Percentiles rank a stretch among this genome's conserved stretches.
These are phyloP conservation scores for Myxozyma neotropica DNA, from an alignment of 805 yeast species.

Conservation along the genomic window DNA sequence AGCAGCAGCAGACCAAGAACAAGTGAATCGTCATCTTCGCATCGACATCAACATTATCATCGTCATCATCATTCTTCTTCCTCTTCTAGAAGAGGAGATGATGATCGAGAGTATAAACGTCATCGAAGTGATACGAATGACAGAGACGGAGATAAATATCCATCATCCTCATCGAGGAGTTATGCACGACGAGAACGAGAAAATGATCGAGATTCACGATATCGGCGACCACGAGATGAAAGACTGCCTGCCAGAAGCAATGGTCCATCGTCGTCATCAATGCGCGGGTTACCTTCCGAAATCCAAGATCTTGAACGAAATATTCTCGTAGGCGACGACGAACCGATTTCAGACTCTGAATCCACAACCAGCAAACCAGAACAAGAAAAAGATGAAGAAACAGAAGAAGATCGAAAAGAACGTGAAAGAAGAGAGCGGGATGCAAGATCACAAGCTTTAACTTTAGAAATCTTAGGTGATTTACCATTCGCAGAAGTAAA, in stretches of 20 bases:
- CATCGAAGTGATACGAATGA: not conserved
- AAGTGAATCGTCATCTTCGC: not conserved
- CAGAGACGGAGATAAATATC: not conserved
- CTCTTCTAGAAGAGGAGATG: not conserved
- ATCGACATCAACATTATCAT: not conserved
- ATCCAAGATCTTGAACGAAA: constrained; percentile 12
- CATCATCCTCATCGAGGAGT: not conserved
- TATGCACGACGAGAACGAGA: not conserved
- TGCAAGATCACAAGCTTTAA: constrained; percentile 57
- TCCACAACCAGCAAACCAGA: not conserved
- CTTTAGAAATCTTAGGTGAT: constrained; percentile 67
- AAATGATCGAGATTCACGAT: not conserved
- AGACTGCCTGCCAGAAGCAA: not conserved
- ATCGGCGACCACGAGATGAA: not conserved
- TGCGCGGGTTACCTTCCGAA: not conserved
- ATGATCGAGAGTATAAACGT: not conserved
- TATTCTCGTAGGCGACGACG: constrained; percentile 12
- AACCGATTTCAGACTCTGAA: not conserved
- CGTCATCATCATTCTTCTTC: too few species aligned
- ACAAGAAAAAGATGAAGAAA: constrained; percentile 23
- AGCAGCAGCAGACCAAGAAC: not conserved
- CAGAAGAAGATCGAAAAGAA: constrained; percentile 40
- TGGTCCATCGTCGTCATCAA: not conserved
- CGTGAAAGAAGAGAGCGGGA: constrained; percentile 41
- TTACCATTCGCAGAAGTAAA: constrained; percentile 58